Percentiles rank a stretch among this genome's conserved stretches.
Evolutionary conservation across 768 basidiomycete genomes (phyloP).

Genomic region (Sporobolomyces roseus): DNA sequence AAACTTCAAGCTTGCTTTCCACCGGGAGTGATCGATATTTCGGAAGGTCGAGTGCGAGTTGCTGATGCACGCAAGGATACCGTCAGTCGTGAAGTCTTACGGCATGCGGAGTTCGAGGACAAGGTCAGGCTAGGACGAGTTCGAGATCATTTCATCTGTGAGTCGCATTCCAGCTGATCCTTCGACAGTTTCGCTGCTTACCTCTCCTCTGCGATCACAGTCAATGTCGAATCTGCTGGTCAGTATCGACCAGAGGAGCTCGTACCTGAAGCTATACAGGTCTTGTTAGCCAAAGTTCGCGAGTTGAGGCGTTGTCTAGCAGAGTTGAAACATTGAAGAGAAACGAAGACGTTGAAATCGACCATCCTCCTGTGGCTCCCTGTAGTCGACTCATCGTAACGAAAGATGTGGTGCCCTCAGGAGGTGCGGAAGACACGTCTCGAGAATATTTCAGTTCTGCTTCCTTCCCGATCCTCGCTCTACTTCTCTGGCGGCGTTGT

Average conservation of each 20-base stretch:
- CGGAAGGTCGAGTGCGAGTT: constrained; percentile 55
- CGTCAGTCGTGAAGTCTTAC: constrained; percentile 84
- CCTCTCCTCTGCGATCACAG: constrained; percentile 51
- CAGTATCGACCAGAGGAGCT: constrained; percentile 80
- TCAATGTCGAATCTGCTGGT: constrained; percentile 85
- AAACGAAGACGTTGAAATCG: no score
- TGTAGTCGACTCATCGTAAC: constrained; percentile 14
- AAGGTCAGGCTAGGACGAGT: constrained; percentile 77
- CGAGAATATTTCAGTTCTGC: no score
- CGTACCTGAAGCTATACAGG: constrained; percentile 69
- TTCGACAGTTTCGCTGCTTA: background rate
- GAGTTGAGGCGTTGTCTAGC: constrained; percentile 40
- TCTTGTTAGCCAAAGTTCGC: constrained; percentile 74
- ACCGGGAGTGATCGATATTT: constrained; percentile 53
- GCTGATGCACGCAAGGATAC: constrained; percentile 66
- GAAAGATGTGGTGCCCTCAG: no score
- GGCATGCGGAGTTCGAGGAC: constrained; percentile 84
- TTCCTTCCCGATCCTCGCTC: no score
- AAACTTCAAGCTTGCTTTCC: constrained; percentile 88
- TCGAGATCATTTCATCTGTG: constrained; percentile 89
- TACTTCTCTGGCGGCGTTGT: no score
- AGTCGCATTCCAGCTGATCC: constrained; percentile 48
- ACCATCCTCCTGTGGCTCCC: background rate
- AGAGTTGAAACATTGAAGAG: background rate
- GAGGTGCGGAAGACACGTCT: no score